A percentile compares a stretch with the other conserved stretches of the same genome.
Evolutionary conservation across 163 green algal species (phyloP).

Genomic region (Coccomyxa subellipsoidea): DNA sequence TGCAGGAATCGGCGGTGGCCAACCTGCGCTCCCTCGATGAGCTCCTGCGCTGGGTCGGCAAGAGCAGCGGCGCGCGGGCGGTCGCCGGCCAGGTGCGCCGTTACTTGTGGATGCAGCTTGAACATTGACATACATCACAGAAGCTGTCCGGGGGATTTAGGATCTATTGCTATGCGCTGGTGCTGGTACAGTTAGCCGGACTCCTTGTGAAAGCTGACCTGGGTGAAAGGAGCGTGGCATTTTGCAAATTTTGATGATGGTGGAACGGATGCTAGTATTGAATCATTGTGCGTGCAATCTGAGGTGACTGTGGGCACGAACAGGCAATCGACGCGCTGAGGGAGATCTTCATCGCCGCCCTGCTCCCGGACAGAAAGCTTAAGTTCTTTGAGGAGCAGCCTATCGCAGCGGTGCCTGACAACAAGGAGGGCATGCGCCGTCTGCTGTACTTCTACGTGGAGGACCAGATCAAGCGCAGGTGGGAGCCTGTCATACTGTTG

Average conservation of each 20-base stretch:
- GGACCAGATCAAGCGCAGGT: conserved; percentile 76
- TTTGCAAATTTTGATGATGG: too few relatives aligned
- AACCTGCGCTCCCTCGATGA: conserved; percentile 80
- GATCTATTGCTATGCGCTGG: too few relatives aligned
- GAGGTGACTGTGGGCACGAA: neutral
- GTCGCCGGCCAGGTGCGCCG: conserved; percentile 51
- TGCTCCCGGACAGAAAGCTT: conserved; percentile 88
- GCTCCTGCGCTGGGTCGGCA: conserved; percentile 69
- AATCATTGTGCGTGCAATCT: neutral
- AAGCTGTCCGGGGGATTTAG: too few relatives aligned
- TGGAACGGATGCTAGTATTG: too few relatives aligned
- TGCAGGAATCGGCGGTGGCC: conserved; percentile 70
- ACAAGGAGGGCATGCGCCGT: conserved; percentile 47
- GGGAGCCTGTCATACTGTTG: neutral
- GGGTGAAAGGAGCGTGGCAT: too few relatives aligned
- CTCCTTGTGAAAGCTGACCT: too few relatives aligned
- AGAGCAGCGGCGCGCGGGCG: conserved; percentile 66
- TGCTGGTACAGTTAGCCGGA: too few relatives aligned
- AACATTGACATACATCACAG: too few relatives aligned
- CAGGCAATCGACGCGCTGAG: conserved; percentile 52
- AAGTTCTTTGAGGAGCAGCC: conserved; percentile 84
- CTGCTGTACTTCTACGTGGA: conserved; percentile 80
- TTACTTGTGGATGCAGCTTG: too few relatives aligned
- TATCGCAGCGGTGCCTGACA: conserved; percentile 43
- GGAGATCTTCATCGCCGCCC: conserved; percentile 74